These are phyloP conservation scores for Blastobotrys arbuscula DNA, from an alignment of 1,139 yeast species.

Conservation along the genomic window DNA sequence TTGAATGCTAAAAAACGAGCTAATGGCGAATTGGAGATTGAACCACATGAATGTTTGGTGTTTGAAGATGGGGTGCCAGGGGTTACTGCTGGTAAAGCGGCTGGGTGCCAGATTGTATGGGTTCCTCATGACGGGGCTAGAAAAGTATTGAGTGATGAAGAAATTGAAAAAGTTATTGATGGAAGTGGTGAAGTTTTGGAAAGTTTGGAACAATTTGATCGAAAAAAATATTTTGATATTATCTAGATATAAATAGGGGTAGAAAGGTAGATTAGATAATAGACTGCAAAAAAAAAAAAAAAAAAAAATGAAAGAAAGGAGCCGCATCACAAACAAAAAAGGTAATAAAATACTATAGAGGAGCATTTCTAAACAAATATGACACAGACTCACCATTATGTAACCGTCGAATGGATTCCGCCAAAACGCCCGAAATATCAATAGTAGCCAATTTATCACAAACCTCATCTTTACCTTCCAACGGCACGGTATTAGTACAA, in stretches of 20 bases:
- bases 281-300: neutral
- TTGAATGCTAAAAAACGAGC: slow-evolving; percentile 45
- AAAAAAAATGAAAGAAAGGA: too few relatives aligned
- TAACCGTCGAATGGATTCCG: slow-evolving; percentile 91
- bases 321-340: too few relatives aligned
- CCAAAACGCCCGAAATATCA: slow-evolving; percentile 83
- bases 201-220: slow-evolving; percentile 52
- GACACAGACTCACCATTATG: slow-evolving; percentile 95
- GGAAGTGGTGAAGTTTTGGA: slow-evolving; percentile 52
- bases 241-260: slow-evolving; percentile 20
- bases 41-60: slow-evolving; percentile 73
- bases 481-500: slow-evolving; percentile 93
- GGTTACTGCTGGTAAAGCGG: slow-evolving; percentile 71
- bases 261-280: neutral
- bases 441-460: slow-evolving; percentile 77
- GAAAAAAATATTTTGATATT: slow-evolving; percentile 37
- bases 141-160: slow-evolving; percentile 40
- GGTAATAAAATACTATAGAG: slow-evolving; percentile 16
- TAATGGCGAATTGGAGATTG: slow-evolving; percentile 42
- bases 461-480: slow-evolving; percentile 61
- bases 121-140: slow-evolving; percentile 77
- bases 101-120: slow-evolving; percentile 88
- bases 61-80: slow-evolving; percentile 97
- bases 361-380: slow-evolving; percentile 68
- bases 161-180: slow-evolving; percentile 39